phyloP scores from a whole-genome alignment of 106 monocot species.

The Dioscorea zingiberensis region DNA sequence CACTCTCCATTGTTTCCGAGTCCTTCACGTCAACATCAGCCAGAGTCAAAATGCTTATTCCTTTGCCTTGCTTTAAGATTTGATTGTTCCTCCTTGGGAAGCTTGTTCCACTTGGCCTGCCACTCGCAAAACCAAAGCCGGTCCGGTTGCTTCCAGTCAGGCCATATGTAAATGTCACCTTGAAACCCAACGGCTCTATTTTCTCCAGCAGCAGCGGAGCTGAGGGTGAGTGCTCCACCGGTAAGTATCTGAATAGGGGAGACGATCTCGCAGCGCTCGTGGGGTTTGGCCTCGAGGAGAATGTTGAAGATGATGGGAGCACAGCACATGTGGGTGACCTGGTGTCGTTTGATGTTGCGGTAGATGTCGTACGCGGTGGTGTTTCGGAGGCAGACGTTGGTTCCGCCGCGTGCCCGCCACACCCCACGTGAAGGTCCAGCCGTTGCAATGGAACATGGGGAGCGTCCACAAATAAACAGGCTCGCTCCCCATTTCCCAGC shows the following conservation, averaged over 20 bases:
- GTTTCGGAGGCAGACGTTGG: slow-evolving; percentile 80
- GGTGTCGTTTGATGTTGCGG: slow-evolving; percentile 31
- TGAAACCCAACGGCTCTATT: slow-evolving; percentile 43
- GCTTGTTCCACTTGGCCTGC: slow-evolving; percentile 16
- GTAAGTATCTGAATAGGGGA: slow-evolving; percentile 43
- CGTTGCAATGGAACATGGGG: slow-evolving; percentile 90
- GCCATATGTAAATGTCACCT: slow-evolving; percentile 50
- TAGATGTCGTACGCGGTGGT: slow-evolving; percentile 42
- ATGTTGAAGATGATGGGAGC: slow-evolving; percentile 86
- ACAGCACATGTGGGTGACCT: slow-evolving; percentile 73
- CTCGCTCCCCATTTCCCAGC: slow-evolving; percentile 48
- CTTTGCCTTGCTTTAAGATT: slow-evolving; percentile 25
- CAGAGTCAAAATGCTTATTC: slow-evolving; percentile 13
- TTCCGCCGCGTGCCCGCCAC: slow-evolving; percentile 64
- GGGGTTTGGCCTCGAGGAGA: slow-evolving; percentile 51
- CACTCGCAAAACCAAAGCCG: slow-evolving; percentile 11
- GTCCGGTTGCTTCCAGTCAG: slow-evolving; percentile 38
- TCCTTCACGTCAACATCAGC: slow-evolving; percentile 11
- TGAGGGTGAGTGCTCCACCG: slow-evolving; percentile 54
- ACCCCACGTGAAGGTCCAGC: slow-evolving; percentile 78
- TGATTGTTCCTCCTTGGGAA: slow-evolving; percentile 18
- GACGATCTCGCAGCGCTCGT: too few relatives aligned
- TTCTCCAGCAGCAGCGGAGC: slow-evolving; percentile 45
- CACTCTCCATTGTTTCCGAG: not conserved
- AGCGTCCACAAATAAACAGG: slow-evolving; percentile 77